Conservation (phyloP, 495 filamentous ascomycete genomes). For the Xylaria telfairii region DNA sequence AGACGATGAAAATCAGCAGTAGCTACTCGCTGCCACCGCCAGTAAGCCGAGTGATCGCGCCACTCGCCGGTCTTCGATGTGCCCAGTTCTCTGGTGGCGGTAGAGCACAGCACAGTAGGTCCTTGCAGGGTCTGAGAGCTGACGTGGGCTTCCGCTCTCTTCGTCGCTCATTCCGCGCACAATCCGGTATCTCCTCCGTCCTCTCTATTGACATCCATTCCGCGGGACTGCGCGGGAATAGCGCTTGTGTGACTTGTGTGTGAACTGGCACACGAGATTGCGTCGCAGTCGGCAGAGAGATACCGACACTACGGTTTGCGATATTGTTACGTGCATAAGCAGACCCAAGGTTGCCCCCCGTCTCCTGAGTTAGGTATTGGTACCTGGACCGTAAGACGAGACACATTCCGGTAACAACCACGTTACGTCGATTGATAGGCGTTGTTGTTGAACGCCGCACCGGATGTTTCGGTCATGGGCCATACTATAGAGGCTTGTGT, state of each 20-base stretch:
- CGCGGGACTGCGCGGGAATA: neutral
- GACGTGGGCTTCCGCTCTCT: conserved; percentile 14
- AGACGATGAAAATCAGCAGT: neutral
- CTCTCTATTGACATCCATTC: neutral
- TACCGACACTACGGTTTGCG: conserved; percentile 23
- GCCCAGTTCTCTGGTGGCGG: conserved; percentile 8
- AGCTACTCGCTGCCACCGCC: conserved; percentile 3
- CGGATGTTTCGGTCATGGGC: conserved; percentile 19
- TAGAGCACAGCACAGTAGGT: neutral
- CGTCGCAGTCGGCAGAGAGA: conserved; percentile 22
- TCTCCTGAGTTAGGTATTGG: conserved; percentile 6
- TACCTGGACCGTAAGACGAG: neutral
- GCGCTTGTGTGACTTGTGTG: neutral
- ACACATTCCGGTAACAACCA: conserved; percentile 8
- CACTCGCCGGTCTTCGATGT: conserved; percentile 7
- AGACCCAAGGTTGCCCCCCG: conserved; percentile 3
- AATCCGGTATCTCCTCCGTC: neutral
- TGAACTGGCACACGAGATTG: conserved; percentile 1
- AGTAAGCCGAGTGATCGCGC: conserved; percentile 17
- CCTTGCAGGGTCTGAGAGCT: conserved; percentile 8
- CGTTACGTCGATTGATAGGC: too few relatives aligned
- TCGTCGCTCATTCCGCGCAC: neutral
- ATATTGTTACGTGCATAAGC: conserved; percentile 26
- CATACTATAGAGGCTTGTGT: neutral
- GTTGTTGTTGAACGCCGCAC: neutral